These are phyloP conservation scores for Lichtheimia hyalospora DNA, from an alignment of 371 early-diverging fungal species.

Conservation along the genomic window DNA sequence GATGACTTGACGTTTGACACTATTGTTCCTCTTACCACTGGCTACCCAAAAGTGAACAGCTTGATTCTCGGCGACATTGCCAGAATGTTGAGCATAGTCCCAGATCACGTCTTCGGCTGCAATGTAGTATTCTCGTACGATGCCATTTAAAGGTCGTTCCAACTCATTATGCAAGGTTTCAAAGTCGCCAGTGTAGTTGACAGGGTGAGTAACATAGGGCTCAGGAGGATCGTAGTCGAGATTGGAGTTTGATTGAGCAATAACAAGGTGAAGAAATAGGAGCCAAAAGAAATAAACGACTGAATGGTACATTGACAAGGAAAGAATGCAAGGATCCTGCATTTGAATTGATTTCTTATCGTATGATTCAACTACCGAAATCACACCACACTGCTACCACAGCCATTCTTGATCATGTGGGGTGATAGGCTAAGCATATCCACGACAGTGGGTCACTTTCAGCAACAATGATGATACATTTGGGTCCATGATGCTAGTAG, in stretches of 20 bases:
- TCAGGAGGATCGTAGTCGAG: slow-evolving; percentile 11
- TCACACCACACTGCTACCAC: too few species aligned
- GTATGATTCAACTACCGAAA: too few species aligned
- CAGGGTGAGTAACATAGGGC: slow-evolving; percentile 11
- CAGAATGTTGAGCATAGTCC: slow-evolving; percentile 32
- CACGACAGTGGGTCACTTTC: too few species aligned
- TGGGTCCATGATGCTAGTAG: too few species aligned
- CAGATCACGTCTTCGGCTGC: slow-evolving; percentile 38
- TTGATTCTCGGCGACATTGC: slow-evolving; percentile 12
- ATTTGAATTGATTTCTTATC: too few species aligned
- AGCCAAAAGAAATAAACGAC: neutral
- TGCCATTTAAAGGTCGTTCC: slow-evolving; percentile 22
- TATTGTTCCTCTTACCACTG: slow-evolving; percentile 8
- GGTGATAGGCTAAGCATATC: too few species aligned
- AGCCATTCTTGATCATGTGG: too few species aligned
- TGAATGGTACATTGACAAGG: too few species aligned
- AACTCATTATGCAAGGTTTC: slow-evolving; percentile 33
- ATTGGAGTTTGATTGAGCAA: neutral
- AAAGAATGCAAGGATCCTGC: too few species aligned
- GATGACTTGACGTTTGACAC: neutral
- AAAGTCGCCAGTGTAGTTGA: slow-evolving; percentile 24
- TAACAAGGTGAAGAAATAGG: neutral
- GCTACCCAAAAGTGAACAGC: slow-evolving; percentile 17
- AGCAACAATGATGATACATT: too few species aligned
- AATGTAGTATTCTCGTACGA: slow-evolving; percentile 32